Evolutionary conservation across 352 stramenopile species (phyloP).

Genomic region (Aphanomyces stellatus): DNA sequence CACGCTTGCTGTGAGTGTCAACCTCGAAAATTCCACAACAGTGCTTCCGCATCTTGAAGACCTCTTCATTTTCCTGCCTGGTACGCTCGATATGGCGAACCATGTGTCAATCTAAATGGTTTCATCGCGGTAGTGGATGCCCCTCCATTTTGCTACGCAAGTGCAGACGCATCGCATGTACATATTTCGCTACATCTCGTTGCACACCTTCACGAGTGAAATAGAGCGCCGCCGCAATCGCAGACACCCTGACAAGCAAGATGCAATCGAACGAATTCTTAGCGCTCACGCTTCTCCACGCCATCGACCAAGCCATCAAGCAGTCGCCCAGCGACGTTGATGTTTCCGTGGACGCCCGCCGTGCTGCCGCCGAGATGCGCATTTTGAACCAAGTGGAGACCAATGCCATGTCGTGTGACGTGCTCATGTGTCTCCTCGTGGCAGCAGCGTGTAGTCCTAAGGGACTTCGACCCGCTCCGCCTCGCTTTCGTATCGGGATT

Average conservation of each 20-base stretch:
- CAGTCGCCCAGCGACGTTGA: not conserved
- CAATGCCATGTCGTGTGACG: not conserved
- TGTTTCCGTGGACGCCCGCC: not conserved
- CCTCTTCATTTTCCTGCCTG: conserved; percentile 5
- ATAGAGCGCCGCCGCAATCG: not conserved
- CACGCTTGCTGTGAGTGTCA: conserved; percentile 5
- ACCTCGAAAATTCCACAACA: not conserved
- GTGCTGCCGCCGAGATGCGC: not conserved
- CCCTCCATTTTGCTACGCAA: not conserved
- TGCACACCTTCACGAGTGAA: too few species aligned
- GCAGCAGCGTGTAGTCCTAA: conserved; percentile 8
- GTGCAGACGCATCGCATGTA: not conserved
- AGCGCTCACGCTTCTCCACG: not conserved
- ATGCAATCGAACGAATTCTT: not conserved
- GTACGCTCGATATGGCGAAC: not conserved
- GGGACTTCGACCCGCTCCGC: not conserved
- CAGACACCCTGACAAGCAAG: not conserved
- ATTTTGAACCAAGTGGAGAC: not conserved
- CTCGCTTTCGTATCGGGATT: not conserved
- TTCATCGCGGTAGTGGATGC: not conserved
- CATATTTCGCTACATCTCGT: too few species aligned
- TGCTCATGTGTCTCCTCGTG: conserved; percentile 7
- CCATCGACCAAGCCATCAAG: not conserved
- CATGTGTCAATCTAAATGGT: not conserved
- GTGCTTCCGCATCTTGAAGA: conserved; percentile 1